Percentiles rank a stretch among this genome's conserved stretches.
Conservation (phyloP, 805 yeast species). For the Kluyveromyces dobzhanskii region DNA sequence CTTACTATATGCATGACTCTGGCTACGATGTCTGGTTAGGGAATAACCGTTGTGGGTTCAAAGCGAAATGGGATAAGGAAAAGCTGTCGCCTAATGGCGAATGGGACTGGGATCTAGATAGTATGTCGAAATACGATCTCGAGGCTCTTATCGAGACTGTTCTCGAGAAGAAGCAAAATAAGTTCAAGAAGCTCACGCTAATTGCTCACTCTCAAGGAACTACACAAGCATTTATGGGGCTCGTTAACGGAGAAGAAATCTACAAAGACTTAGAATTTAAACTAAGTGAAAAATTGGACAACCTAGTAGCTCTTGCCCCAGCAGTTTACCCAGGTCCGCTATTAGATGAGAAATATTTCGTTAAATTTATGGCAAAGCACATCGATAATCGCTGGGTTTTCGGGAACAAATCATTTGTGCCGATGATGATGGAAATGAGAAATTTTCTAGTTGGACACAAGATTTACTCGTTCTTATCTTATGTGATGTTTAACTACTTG, state of each 20-base stretch:
- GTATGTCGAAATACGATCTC: constrained; percentile 71
- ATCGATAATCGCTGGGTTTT: constrained; percentile 45
- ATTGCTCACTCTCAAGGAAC: constrained; percentile 93
- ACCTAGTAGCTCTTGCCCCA: constrained; percentile 77
- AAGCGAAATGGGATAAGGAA: constrained; percentile 52
- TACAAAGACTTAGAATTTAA: constrained; percentile 26
- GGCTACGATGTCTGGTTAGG: constrained; percentile 91
- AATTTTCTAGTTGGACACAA: constrained; percentile 37
- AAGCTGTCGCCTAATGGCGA: constrained; percentile 32
- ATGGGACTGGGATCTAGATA: constrained; percentile 94
- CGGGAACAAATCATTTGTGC: constrained; percentile 74
- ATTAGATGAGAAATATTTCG: constrained; percentile 52
- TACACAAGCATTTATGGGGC: constrained; percentile 67
- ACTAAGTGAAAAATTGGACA: constrained; percentile 48
- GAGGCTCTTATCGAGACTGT: constrained; percentile 65
- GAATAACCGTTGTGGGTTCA: constrained; percentile 81
- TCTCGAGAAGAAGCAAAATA: constrained; percentile 27
- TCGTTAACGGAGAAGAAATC: constrained; percentile 38
- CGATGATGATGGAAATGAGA: constrained; percentile 60
- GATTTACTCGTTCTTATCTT: constrained; percentile 58
- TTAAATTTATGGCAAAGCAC: constrained; percentile 50
- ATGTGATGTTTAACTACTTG: constrained; percentile 75
- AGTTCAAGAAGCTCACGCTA: constrained; percentile 43
- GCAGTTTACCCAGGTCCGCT: constrained; percentile 84
- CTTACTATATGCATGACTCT: constrained; percentile 41